Base-by-base conservation (phyloP, 148 eudicot species). In the Polygonum aviculare region DNA sequence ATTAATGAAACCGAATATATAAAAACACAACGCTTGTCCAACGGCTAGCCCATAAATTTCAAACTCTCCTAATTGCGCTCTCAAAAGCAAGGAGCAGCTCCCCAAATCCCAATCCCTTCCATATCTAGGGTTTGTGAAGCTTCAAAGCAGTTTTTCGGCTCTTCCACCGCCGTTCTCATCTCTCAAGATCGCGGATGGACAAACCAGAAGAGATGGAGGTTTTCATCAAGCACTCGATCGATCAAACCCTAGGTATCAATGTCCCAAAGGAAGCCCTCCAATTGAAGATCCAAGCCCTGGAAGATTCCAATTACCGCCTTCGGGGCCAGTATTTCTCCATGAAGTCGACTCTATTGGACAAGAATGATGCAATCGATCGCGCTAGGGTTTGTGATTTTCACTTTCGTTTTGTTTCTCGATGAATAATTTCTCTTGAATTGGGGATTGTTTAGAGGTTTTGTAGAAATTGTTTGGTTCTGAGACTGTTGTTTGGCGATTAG, bases 191-290 rank as follows among this genome's bases (percentile, higher is more conserved):
- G 22, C 9, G 67, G 22, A 93, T 91, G 97, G 93, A 87, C 72
- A 70, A 88, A 69, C 74, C 91, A 0, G 82, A 85, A 84, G 91
- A 92, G 83, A 77, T 87, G 6, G 93, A 89, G 8, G 87, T 84
- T 54, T 90, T 82, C 81, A 85, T 95, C 72, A 87, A 84, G 36
- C 87, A 90, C 74, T 83, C 92, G 70, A 87, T 95, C 36, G 96
- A 90, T 12, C 63, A 87, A 48, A 49, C 84, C 1, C 35, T 90
- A 0, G 94, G 96, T 55, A 90, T 95, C 69, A 74, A 87, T 2
- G 83, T 92, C 3, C 90, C 98, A 12, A 74, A 73, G 0, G 69
- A 83, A 2, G 75, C 89, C 55, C 89, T 95, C 5, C 85, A 89
- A 75, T 72, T 70, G n/a, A 95, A 95, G 81, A 80, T 90, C 19